Evolutionary conservation across 208 protist genomes (phyloP).

Genomic region (Novymonas esmeraldas): DNA sequence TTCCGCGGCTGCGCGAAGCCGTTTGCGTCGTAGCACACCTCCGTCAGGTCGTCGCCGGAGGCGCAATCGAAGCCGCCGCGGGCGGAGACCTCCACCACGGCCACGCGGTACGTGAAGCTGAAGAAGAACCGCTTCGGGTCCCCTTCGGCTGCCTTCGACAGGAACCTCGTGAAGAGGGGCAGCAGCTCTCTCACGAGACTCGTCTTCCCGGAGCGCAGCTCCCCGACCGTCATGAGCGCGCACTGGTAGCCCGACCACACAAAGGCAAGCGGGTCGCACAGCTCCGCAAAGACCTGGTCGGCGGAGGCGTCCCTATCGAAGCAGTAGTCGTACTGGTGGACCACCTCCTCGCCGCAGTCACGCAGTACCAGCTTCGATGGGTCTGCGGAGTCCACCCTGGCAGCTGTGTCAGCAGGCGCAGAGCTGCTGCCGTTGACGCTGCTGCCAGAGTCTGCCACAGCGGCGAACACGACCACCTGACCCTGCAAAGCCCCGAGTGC

Average conservation of each 20-base stretch:
- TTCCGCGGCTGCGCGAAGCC: conserved; percentile 35
- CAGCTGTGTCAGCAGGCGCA: not conserved
- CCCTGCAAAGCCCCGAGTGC: conserved; percentile 42
- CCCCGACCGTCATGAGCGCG: conserved; percentile 40
- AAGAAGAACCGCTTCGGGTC: conserved; percentile 11
- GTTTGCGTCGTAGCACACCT: conserved; percentile 29
- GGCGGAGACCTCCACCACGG: conserved; percentile 34
- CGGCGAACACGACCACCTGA: conserved; percentile 36
- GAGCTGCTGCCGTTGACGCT: not conserved
- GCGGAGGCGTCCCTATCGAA: conserved; percentile 23
- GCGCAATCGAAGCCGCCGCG: conserved; percentile 38
- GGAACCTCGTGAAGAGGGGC: conserved; percentile 35
- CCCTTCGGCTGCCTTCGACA: conserved; percentile 13
- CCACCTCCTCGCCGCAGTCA: conserved; percentile 36
- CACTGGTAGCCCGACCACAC: conserved; percentile 43
- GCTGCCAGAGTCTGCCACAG: conserved; percentile 13
- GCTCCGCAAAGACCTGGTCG: conserved; percentile 41
- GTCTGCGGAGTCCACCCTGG: conserved; percentile 28
- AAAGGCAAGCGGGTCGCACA: conserved; percentile 29
- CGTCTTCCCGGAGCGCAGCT: conserved; percentile 39
- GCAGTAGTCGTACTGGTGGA: conserved; percentile 47
- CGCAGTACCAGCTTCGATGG: conserved; percentile 41
- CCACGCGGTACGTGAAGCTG: conserved; percentile 39
- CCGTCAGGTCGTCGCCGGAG: conserved; percentile 17
- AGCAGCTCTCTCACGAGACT: conserved; percentile 34